Evolutionary conservation across 228 moss, liverwort and hornwort genomes (phyloP).

Genomic region (Sphagnum fallax): DNA sequence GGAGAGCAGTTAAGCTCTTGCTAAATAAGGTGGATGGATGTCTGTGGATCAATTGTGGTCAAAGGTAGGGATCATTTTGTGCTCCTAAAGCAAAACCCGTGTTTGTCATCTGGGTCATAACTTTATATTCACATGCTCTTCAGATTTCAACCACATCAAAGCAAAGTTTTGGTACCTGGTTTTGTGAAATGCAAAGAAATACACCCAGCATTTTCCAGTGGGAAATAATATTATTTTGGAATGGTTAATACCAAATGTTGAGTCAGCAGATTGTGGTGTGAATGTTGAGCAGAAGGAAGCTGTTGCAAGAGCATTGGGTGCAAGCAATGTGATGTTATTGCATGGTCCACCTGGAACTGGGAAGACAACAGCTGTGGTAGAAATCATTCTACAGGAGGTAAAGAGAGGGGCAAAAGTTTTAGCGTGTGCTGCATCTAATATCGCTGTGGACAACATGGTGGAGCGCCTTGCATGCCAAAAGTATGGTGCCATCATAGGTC

Average conservation of each 20-base stretch:
- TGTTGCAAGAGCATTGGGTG: conserved; percentile 74
- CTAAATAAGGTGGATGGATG: no score
- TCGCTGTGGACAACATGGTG: conserved; percentile 95
- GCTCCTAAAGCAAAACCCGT: no score
- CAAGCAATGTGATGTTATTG: conserved; percentile 82
- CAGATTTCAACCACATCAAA: no score
- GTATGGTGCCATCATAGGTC: conserved; percentile 14
- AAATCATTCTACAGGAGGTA: conserved; percentile 92
- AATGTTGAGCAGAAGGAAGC: conserved; percentile 88
- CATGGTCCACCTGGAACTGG: conserved; percentile 99
- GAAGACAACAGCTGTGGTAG: conserved; percentile 89
- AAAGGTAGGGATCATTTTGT: no score
- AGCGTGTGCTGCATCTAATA: conserved; percentile 96
- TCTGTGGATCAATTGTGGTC: no score
- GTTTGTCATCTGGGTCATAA: no score
- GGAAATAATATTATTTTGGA: no score
- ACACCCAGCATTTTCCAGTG: no score
- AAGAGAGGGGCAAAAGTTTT: conserved; percentile 88
- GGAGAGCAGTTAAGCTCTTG: no score
- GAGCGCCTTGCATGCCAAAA: conserved; percentile 87
- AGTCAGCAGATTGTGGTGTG: conserved; percentile 63
- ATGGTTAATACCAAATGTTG: conserved; percentile 5
- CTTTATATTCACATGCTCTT: no score
- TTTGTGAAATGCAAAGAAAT: no score
- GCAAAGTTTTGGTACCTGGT: no score